A percentile compares a stretch with the other conserved stretches of the same genome.
Conservation (phyloP, 2,329 filamentous ascomycete species). For the Purpureocillium lavendulum region DNA sequence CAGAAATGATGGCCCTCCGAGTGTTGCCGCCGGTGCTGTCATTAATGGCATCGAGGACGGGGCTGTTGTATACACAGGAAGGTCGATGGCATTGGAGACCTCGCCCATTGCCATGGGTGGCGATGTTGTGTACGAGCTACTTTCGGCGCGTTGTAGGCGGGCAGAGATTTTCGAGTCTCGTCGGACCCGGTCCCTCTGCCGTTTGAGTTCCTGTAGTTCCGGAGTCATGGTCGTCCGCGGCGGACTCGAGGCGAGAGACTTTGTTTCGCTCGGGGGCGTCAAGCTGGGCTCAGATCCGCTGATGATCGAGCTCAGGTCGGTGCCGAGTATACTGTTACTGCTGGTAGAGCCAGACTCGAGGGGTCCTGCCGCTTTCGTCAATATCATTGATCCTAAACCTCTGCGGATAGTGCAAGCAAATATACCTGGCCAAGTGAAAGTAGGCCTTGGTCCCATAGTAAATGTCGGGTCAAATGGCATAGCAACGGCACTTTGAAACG, state of each 20-base stretch:
- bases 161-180: conserved; percentile 47
- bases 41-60: conserved; percentile 42
- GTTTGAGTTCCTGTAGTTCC: conserved; percentile 54
- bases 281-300: conserved; percentile 40
- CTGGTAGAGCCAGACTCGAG: conserved; percentile 25
- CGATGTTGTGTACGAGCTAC: conserved; percentile 33
- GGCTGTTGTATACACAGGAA: conserved; percentile 44
- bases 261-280: conserved; percentile 38
- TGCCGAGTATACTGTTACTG: conserved; percentile 28
- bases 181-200: conserved; percentile 50
- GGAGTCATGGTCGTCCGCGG: conserved; percentile 44
- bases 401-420: background rate
- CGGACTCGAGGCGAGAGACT: conserved; percentile 50
- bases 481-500: conserved; percentile 33
- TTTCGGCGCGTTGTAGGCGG: conserved; percentile 43
- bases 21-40: conserved; percentile 36
- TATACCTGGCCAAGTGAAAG: conserved; percentile 43
- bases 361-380: conserved; percentile 12
- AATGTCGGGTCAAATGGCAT: conserved; percentile 43
- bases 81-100: conserved; percentile 30
- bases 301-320: conserved; percentile 38
- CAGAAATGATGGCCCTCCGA: conserved; percentile 35
- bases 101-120: conserved; percentile 25
- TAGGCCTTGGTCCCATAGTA: conserved; percentile 41
- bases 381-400: background rate